Conservation (phyloP, 2,329 filamentous ascomycete genomes). For the Ophiostoma novo-ulmi region DNA sequence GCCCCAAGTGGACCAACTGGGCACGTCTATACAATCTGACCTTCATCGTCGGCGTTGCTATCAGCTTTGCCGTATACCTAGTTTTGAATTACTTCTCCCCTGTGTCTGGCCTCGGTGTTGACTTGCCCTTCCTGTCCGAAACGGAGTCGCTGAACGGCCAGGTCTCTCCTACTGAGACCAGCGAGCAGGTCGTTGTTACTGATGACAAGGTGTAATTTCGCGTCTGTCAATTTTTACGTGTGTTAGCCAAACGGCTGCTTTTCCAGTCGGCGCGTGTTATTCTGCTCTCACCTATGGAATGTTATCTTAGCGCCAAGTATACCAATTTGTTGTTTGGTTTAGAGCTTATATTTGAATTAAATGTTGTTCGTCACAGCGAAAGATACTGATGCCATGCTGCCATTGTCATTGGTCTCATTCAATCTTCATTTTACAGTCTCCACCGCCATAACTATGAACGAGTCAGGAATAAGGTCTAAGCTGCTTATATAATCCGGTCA, state of each 20-base stretch:
- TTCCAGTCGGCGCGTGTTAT: neutral
- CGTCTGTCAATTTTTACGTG: neutral
- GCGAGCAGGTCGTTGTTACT: neutral
- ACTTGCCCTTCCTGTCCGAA: conserved; percentile 25
- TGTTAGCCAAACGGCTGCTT: neutral
- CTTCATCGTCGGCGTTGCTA: conserved; percentile 36
- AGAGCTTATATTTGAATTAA: too few relatives aligned
- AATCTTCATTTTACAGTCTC: too few relatives aligned
- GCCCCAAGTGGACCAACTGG: conserved; percentile 1
- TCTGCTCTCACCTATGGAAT: neutral
- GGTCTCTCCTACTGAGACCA: neutral
- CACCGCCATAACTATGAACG: too few relatives aligned
- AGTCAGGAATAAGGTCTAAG: neutral
- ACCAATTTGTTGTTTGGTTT: too few relatives aligned
- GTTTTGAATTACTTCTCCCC: conserved; percentile 23
- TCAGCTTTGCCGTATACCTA: conserved; percentile 35
- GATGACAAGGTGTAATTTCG: neutral
- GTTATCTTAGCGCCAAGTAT: too few relatives aligned
- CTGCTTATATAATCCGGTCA: neutral
- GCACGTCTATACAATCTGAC: neutral
- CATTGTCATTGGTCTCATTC: too few relatives aligned
- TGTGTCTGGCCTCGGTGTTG: conserved; percentile 24
- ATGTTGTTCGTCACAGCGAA: too few relatives aligned
- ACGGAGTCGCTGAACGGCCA: conserved; percentile 19
- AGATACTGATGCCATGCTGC: too few relatives aligned